Base-by-base conservation (phyloP, 1,284 basidiomycete genomes). In the Cryptococcus sp. region DNA sequence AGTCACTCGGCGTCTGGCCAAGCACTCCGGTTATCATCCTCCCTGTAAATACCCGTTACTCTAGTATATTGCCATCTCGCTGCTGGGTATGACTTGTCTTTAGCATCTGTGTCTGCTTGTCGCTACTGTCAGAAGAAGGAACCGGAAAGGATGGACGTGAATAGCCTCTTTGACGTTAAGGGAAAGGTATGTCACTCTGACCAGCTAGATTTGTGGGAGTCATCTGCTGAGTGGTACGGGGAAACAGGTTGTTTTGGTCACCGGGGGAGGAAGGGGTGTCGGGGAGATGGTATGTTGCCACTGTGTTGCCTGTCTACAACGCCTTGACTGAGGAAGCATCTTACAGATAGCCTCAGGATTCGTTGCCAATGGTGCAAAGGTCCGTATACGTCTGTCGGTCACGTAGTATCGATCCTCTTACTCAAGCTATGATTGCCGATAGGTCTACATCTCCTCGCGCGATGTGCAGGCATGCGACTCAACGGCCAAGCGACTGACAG, bases 361-460 rank as follows among this genome's bases (percentile, higher is more conserved):
- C 68, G 82, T 88, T 35, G 81, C 77, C 60, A 88, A 87, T 62
- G 86, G 86, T 11, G 85, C 85, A 16, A 86, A 84, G 74, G 85
- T 85, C 43, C 50, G 43, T 17, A 35, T 17, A 50, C 27, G 10
- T 16, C 43, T 30, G n/a, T 10, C 50, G 53, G 46, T 19, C 13
- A 22, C n/a, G n/a, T 13, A 1, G 13, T 22, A n/a, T 50, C 43
- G 4, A 17, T 23, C 5, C 30, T 47, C n/a, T 40, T 15, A 19
- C 27, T 5, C 3, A 38, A 6, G 16, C 10, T n/a, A 25, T 23
- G 4, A 27, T 50, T 10, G 13, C 49, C 16, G 25, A 20, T 68
- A 85, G 81, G 86, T 88, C 27, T 89, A 89, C 76, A 88, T 89
- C 64, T 83, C 85, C 2, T 85, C 86, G 4, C 83, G 88, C 38